These are phyloP conservation scores for Boletales sp. DNA, from an alignment of 768 basidiomycete species.

Conservation along the genomic window DNA sequence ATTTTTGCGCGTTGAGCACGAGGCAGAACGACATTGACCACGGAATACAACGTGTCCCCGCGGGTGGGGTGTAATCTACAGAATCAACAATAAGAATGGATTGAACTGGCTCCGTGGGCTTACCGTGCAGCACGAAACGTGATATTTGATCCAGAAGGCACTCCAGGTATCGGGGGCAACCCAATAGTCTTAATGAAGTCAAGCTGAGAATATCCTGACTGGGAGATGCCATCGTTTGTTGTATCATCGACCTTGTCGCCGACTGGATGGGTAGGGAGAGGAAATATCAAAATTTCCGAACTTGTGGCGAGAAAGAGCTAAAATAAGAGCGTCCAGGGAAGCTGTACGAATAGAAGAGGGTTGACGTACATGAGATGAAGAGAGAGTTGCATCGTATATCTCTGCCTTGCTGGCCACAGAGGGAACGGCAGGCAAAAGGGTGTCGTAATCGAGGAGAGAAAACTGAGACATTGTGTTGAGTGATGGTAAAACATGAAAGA, in stretches of 20 bases:
- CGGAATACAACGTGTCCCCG: slow-evolving; percentile 57
- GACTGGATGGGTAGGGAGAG: slow-evolving; percentile 38
- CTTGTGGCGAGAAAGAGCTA: slow-evolving; percentile 70
- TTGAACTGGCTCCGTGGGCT: slow-evolving; percentile 4
- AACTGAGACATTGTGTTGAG: slow-evolving; percentile 39
- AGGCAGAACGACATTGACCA: slow-evolving; percentile 66
- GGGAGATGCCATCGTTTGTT: slow-evolving; percentile 27
- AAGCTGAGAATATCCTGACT: slow-evolving; percentile 27
- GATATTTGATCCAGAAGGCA: slow-evolving; percentile 36
- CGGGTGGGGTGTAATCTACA: slow-evolving; percentile 56
- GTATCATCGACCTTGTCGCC: neutral
- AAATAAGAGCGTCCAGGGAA: neutral
- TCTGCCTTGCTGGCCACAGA: slow-evolving; percentile 66
- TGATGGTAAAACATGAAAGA: slow-evolving; percentile 13
- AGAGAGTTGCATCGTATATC: slow-evolving; percentile 85
- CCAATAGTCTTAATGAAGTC: slow-evolving; percentile 49
- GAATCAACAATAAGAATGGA: slow-evolving; percentile 6
- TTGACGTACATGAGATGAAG: slow-evolving; percentile 51
- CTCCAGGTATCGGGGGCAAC: slow-evolving; percentile 48
- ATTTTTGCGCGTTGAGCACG: slow-evolving; percentile 53
- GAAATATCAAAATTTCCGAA: slow-evolving; percentile 59
- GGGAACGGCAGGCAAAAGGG: slow-evolving; percentile 45
- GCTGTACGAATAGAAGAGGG: neutral
- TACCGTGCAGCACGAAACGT: slow-evolving; percentile 67
- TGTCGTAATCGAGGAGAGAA: slow-evolving; percentile 62